phyloP scores from a whole-genome alignment of 805 yeast genomes.

The Wickerhamomyces silvicola region DNA sequence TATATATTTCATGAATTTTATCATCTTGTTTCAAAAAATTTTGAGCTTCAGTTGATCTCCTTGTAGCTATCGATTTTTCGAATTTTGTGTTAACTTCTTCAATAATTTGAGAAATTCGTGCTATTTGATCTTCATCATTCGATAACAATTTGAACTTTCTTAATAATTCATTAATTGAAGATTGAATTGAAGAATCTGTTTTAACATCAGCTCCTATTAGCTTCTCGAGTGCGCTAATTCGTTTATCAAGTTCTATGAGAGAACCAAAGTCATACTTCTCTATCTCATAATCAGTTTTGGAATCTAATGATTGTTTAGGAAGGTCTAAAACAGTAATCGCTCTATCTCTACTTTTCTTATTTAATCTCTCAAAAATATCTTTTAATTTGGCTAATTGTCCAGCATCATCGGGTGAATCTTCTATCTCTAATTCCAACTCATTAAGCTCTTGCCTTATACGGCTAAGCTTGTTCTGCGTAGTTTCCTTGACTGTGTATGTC shows the following conservation, averaged over 20 bases:
- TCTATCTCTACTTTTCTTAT: slow-evolving; percentile 7
- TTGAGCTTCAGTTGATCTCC: slow-evolving; percentile 14
- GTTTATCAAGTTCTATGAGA: slow-evolving; percentile 7
- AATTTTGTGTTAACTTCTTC: slow-evolving; percentile 21
- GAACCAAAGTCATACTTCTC: too few relatives aligned
- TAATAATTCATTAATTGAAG: slow-evolving; percentile 24
- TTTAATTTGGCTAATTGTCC: slow-evolving; percentile 19
- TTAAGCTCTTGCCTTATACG: slow-evolving; percentile 33
- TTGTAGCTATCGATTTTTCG: slow-evolving; percentile 20
- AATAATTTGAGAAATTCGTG: slow-evolving; percentile 15
- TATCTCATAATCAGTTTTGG: too few relatives aligned
- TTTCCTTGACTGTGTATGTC: slow-evolving; percentile 28
- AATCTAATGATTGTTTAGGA: too few relatives aligned
- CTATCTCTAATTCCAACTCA: slow-evolving; percentile 25
- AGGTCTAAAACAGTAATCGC: slow-evolving; percentile 3
- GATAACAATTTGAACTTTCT: slow-evolving; percentile 23
- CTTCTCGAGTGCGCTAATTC: slow-evolving; percentile 12
- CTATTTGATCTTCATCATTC: slow-evolving; percentile 18
- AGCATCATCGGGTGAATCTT: slow-evolving; percentile 7
- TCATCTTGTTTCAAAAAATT: slow-evolving; percentile 16
- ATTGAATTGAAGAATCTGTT: slow-evolving; percentile 15
- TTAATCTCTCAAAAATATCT: slow-evolving; percentile 11
- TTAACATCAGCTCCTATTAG: slow-evolving; percentile 12
- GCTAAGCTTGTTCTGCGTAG: slow-evolving; percentile 31
- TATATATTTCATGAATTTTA: slow-evolving; percentile 22